Evolutionary conservation across 768 basidiomycete species (phyloP).

Genomic region (Lactarius deliciosus): DNA sequence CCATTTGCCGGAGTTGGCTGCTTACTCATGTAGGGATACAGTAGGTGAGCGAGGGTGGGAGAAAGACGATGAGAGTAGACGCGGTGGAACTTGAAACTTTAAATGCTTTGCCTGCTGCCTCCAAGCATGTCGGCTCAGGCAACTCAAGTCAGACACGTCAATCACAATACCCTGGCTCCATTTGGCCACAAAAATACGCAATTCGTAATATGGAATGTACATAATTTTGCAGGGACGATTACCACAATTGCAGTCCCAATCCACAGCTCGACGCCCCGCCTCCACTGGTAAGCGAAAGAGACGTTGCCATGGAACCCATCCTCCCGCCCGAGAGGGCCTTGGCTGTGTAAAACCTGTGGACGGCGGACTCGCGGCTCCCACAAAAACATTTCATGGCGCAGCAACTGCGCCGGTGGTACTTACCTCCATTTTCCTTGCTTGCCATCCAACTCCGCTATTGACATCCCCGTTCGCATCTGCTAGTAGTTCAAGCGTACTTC

Average conservation of each 20-base stretch:
- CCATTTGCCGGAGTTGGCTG: not conserved
- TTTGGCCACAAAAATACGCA: not conserved
- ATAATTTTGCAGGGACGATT: too few species aligned
- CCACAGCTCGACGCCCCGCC: not conserved
- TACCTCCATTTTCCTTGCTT: constrained; percentile 83
- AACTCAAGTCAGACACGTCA: not conserved
- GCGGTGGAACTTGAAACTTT: not conserved
- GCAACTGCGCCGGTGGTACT: constrained; percentile 12
- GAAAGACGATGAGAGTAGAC: not conserved
- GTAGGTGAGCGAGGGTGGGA: not conserved
- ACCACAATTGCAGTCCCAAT: not conserved
- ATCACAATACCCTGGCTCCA: not conserved
- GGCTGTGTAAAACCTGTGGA: constrained; percentile 65
- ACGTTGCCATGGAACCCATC: constrained; percentile 93
- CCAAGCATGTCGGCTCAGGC: not conserved
- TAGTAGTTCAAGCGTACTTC: too few species aligned
- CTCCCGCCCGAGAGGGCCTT: constrained; percentile 88
- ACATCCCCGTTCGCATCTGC: constrained; percentile 57
- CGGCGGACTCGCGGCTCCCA: not conserved
- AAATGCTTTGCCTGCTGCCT: not conserved
- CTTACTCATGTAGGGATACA: constrained; percentile 7
- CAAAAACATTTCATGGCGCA: not conserved
- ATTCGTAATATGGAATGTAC: not conserved
- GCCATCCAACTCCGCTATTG: constrained; percentile 92
- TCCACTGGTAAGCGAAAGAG: constrained; percentile 85